Evolutionary conservation across 129 eudicot genomes (phyloP), one percentile per base, ranked within the genome.

Genomic region (Ambrosia artemisiifolia): DNA sequence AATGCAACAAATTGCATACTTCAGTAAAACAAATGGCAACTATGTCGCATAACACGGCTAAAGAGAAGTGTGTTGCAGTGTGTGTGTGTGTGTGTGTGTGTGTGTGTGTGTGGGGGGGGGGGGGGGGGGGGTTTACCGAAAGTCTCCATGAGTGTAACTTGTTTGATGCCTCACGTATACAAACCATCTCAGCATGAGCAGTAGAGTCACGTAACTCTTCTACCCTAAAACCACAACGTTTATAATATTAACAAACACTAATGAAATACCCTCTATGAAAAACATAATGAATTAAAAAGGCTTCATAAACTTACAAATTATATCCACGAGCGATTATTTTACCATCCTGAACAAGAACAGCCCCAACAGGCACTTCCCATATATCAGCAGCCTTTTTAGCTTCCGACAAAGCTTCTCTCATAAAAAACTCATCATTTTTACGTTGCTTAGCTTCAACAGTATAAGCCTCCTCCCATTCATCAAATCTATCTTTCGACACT

Each of bases 311-410:
- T 87, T 81, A 94, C 98, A 94, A 61, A 79, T 94, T 94, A 85
- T 76, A 86, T 68, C 96, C 98, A 17, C 98, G 95, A 66, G 97
- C 96, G 70, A 94, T 83, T 68, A 94, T 78, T 76, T 90, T 88
- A 53, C 98, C 98, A 72, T 86, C 80, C 46, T 86, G 96, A 65
- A 90, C 98, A 70, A 94, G 86, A 34, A 94, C 91, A 74, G 98
- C 96, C 67, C 98, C 98, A 76, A 94, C 96, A 48, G 98, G 98
- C 33, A 94, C 98, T 81, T 94, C 98, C 98, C 98, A 94, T 30
- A 83, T 56, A 70, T 88, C 97, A 78, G 93, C 98, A 85, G 96
- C 98, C 77, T 88, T 94, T 70, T 77, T 81, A 36, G 98, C 98
- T 80, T 94, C 98, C 80, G 81, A 63, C 18, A 94, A 44, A 40